phyloP scores from a whole-genome alignment of 306 rosid genomes.

The Phaseolus lunatus region DNA sequence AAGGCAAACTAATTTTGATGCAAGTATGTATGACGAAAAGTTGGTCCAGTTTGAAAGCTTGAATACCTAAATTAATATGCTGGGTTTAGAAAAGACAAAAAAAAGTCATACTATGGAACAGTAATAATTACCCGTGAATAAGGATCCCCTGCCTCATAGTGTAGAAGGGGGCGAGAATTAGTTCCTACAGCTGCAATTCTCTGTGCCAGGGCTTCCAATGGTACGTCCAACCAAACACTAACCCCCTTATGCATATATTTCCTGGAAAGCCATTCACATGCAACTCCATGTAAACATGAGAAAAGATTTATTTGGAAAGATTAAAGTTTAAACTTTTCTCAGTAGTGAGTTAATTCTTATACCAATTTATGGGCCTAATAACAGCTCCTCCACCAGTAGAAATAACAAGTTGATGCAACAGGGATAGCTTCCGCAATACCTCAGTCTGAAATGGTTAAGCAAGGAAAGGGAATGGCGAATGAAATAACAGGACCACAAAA shows the following conservation, averaged over 20 bases:
- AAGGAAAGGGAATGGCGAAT: conserved; percentile 27
- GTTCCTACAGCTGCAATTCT: conserved; percentile 94
- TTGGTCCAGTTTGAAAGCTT: not conserved
- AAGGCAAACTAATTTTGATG: conserved; percentile 24
- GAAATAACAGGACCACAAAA: conserved; percentile 32
- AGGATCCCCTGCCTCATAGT: conserved; percentile 75
- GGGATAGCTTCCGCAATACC: conserved; percentile 71
- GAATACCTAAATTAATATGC: not conserved
- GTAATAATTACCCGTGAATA: conserved; percentile 69
- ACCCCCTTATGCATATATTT: conserved; percentile 86
- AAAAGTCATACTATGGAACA: conserved; percentile 33
- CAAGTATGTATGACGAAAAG: not conserved
- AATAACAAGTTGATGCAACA: conserved; percentile 67
- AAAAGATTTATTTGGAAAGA: conserved; percentile 21
- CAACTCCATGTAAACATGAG: conserved; percentile 33
- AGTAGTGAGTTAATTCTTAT: conserved; percentile 39
- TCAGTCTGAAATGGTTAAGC: conserved; percentile 66
- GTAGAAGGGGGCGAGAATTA: conserved; percentile 89
- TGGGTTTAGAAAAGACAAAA: not conserved
- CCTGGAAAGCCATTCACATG: conserved; percentile 60
- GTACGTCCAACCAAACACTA: conserved; percentile 95
- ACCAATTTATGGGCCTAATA: conserved; percentile 89
- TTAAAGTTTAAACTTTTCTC: conserved; percentile 13
- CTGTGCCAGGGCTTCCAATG: conserved; percentile 86
- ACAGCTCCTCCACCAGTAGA: conserved; percentile 99